Evolutionary conservation across 225 moss, liverwort and hornwort species (phyloP), one percentile per base, ranked within the genome.

Genomic region (Neckera pumila): DNA sequence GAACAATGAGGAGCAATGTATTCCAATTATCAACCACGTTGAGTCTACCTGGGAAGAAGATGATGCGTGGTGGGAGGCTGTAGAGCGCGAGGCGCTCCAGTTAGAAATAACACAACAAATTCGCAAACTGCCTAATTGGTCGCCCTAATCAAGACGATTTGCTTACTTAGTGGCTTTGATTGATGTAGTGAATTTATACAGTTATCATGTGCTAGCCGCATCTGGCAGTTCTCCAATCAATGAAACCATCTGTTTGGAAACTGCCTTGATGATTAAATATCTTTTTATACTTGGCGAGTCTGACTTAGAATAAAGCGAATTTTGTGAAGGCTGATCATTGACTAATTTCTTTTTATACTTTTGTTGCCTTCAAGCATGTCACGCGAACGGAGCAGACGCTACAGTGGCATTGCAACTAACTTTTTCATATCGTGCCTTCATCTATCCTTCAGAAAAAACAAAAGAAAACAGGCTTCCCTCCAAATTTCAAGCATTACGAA

Each of bases 21-120:
- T 27, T 81, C 89, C 90, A 66, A 61, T 65, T 36, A 62, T 61
- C 67, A 67, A 83, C 33, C 36, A 76, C 76, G 89, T 36, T 21
- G 88, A 88, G 51, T 80, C 82, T 26, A 57, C 74, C 22, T 85
- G 88, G 89, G 93, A 93, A 63, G 93, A 91, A 89, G 93, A 92
- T 76, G 89, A 89, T n/a, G 91, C 91, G 53, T 93, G 93, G 93
- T 93, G 93, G 93, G 89, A 86, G 64, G 93, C 93, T 63, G 93
- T 93, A 17, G 93, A 92, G 82, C 88, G 74, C 57, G 88, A 91
- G 92, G 86, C 92, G 8, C 79, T 88, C 36, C 89, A 93, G 36
- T n/a, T 93, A 14, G 93, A 93, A 87, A 79, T 60, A 38, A 51
- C 21, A 45, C 86, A 72, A 61, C 88, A 77, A 82, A 91, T 93